A percentile compares a stretch with the other conserved stretches of the same genome.
Conservation (phyloP, 2,329 filamentous ascomycete species). For the Colletotrichum simmondsii region DNA sequence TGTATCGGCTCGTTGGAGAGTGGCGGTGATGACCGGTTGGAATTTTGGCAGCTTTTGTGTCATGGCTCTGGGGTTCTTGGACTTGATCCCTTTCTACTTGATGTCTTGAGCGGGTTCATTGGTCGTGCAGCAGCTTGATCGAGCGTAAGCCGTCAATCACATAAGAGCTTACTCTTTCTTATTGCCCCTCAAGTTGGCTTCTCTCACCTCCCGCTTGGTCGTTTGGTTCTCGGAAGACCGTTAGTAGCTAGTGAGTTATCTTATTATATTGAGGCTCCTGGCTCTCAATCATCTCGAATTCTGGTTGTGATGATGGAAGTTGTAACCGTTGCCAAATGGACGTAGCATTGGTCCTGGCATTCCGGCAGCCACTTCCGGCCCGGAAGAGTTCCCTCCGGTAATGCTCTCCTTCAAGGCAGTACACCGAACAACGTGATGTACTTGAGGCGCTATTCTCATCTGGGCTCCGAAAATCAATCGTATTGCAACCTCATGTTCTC, state of each 20-base stretch:
- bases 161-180: not conserved
- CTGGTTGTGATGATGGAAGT: not conserved
- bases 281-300: not conserved
- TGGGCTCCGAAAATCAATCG: not conserved
- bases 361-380: conserved; percentile 10
- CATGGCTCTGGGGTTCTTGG: conserved; percentile 23
- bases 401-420: not conserved
- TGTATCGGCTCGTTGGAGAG: conserved; percentile 14
- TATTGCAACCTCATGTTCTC: not conserved
- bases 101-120: conserved; percentile 17
- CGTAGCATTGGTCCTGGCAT: not conserved
- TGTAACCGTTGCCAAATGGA: not conserved
- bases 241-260: not conserved
- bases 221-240: not conserved
- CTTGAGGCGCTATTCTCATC: not conserved
- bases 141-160: not conserved
- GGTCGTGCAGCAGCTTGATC: not conserved
- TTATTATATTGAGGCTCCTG: not conserved
- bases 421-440: not conserved
- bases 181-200: not conserved
- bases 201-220: not conserved
- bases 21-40: conserved; percentile 11
- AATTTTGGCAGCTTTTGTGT: conserved; percentile 31
- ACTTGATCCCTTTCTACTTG: conserved; percentile 25
- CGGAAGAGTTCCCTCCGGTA: conserved; percentile 21